Evolutionary conservation across 176 grass and related monocot species (phyloP).

Genomic region (Avena insularis): DNA sequence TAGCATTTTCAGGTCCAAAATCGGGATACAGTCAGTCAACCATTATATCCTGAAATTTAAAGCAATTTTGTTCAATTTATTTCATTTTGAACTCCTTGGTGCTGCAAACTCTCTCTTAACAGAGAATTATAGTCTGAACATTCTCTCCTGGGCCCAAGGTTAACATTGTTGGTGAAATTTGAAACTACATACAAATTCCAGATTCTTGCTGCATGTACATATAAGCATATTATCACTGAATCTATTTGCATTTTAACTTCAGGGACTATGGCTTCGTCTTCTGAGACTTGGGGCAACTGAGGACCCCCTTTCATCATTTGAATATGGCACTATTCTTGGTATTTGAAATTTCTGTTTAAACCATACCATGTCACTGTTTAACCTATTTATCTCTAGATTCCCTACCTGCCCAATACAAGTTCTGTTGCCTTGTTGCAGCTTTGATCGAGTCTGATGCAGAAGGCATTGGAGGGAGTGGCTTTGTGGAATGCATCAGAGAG

Average conservation of each 20-base stretch:
- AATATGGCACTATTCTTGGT: slow-evolving; percentile 99
- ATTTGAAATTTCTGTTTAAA: slow-evolving; percentile 50
- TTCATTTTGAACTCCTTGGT: not conserved
- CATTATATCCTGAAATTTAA: slow-evolving; percentile 26
- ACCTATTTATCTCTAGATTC: slow-evolving; percentile 24
- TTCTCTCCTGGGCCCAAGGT: slow-evolving; percentile 13
- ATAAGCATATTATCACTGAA: slow-evolving; percentile 41
- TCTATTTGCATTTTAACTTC: slow-evolving; percentile 36
- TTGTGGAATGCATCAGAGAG: slow-evolving; percentile 99
- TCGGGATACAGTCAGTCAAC: not conserved
- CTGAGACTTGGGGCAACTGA: slow-evolving; percentile 97
- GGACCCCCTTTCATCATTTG: slow-evolving; percentile 99
- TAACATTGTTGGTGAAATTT: slow-evolving; percentile 4
- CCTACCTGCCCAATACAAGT: slow-evolving; percentile 35
- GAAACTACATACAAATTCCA: slow-evolving; percentile 3
- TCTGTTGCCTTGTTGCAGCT: slow-evolving; percentile 65
- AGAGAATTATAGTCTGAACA: slow-evolving; percentile 13
- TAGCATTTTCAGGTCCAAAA: slow-evolving; percentile 14
- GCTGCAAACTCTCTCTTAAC: slow-evolving; percentile 33
- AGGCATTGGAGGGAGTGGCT: slow-evolving; percentile 98
- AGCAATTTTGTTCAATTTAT: not conserved
- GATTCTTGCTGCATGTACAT: slow-evolving; percentile 16
- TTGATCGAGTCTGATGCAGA: slow-evolving; percentile 99
- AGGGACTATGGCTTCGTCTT: slow-evolving; percentile 98
- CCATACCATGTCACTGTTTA: slow-evolving; percentile 19